These are phyloP conservation scores for Candida tibetensis DNA, from an alignment of 805 yeast genomes.

Conservation along the genomic window DNA sequence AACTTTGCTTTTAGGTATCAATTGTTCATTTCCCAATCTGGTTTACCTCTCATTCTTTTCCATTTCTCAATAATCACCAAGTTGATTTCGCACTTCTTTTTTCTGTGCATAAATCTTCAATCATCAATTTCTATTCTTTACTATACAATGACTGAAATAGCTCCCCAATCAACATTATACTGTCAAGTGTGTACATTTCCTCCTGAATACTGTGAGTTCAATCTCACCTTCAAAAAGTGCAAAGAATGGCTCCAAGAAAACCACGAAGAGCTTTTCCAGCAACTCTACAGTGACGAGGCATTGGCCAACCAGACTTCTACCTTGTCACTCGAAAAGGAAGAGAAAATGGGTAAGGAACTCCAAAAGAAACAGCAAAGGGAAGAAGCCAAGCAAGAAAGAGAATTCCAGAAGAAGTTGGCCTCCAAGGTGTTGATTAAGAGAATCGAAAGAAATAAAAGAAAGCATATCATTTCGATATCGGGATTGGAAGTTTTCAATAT, in stretches of 20 bases:
- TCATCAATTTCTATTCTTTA: too few relatives aligned
- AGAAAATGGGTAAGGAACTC: constrained; percentile 75
- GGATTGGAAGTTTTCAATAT: constrained; percentile 87
- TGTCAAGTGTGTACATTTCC: constrained; percentile 83
- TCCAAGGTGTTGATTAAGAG: constrained; percentile 80
- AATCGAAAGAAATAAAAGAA: constrained; percentile 86
- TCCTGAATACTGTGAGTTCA: constrained; percentile 92
- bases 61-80: too few relatives aligned
- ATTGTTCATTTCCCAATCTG: too few relatives aligned
- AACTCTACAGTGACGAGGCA: constrained; percentile 61
- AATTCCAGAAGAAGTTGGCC: constrained; percentile 70
- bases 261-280: constrained; percentile 53
- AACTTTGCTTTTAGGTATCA: too few relatives aligned
- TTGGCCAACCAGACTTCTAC: constrained; percentile 57
- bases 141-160: constrained; percentile 30
- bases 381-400: constrained; percentile 81
- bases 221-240: constrained; percentile 76
- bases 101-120: too few relatives aligned
- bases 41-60: too few relatives aligned
- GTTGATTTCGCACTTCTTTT: too few relatives aligned
- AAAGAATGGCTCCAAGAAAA: constrained; percentile 72
- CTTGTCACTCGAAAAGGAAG: constrained; percentile 73
- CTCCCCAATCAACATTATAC: constrained; percentile 48
- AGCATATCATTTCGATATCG: constrained; percentile 78
- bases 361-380: constrained; percentile 84